A percentile compares a stretch with the other conserved stretches of the same genome.
Evolutionary conservation across 441 rosid species (phyloP).

Genomic region (Pelargonium fulgidum): DNA sequence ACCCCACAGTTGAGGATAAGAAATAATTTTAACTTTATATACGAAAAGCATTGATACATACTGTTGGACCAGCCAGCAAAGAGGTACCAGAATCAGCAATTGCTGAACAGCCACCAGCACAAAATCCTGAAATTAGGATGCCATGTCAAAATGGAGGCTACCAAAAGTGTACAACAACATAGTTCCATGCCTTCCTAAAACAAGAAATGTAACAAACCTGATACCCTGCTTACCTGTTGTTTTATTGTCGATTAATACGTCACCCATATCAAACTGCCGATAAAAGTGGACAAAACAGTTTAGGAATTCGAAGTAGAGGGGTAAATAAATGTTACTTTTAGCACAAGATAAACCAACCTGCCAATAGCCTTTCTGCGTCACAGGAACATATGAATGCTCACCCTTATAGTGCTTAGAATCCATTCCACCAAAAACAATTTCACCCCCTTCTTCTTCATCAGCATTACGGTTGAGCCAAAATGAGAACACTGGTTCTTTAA

Average conservation of each 20-base stretch:
- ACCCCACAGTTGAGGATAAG: neutral
- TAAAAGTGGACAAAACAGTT: too few species aligned
- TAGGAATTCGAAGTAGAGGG: too few species aligned
- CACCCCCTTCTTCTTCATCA: slow-evolving; percentile 37
- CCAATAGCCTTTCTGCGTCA: slow-evolving; percentile 74
- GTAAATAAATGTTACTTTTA: too few species aligned
- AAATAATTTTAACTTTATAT: neutral
- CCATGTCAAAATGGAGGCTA: too few species aligned
- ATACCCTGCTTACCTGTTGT: slow-evolving; percentile 42
- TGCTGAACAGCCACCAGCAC: slow-evolving; percentile 58
- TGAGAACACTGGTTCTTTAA: slow-evolving; percentile 53
- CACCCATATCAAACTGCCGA: slow-evolving; percentile 57
- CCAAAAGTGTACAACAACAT: too few species aligned
- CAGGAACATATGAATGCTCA: slow-evolving; percentile 61
- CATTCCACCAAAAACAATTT: slow-evolving; percentile 50
- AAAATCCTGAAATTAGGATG: slow-evolving; percentile 37
- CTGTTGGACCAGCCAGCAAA: slow-evolving; percentile 70
- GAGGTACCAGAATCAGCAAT: slow-evolving; percentile 81
- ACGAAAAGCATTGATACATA: slow-evolving; percentile 25
- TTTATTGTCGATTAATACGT: slow-evolving; percentile 40
- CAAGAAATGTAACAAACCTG: too few species aligned
- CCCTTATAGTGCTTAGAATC: slow-evolving; percentile 55
- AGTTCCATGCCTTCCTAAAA: too few species aligned
- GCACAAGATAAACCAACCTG: too few species aligned
- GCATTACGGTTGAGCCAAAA: slow-evolving; percentile 61